Conservation (phyloP, 2,329 filamentous ascomycete genomes). For the Fusarium falciforme region DNA sequence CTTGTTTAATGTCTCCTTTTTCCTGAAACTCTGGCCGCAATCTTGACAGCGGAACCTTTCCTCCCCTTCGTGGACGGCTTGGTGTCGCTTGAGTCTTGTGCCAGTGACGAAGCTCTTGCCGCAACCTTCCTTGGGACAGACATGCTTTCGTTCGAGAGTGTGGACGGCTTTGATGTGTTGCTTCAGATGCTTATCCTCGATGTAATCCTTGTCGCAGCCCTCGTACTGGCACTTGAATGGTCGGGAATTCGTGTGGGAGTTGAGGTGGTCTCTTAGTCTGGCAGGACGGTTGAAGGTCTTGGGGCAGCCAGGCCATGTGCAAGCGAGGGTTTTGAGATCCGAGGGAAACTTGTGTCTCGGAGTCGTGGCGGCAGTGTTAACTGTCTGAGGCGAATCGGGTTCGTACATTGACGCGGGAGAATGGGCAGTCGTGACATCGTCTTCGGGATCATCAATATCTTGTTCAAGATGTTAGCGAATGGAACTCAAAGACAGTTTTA, state of each 20-base stretch:
- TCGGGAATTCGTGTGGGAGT: slow-evolving; percentile 87
- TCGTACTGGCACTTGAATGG: slow-evolving; percentile 78
- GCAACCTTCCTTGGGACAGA: slow-evolving; percentile 79
- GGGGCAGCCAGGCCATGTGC: slow-evolving; percentile 77
- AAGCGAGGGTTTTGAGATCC: slow-evolving; percentile 80
- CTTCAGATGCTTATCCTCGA: slow-evolving; percentile 86
- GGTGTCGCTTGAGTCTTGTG: slow-evolving; percentile 80
- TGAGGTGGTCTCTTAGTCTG: slow-evolving; percentile 80
- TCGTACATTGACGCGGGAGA: slow-evolving; percentile 50
- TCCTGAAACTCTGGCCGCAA: slow-evolving; percentile 85
- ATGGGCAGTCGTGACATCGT: slow-evolving; percentile 46
- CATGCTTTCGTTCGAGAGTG: slow-evolving; percentile 74
- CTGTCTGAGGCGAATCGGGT: slow-evolving; percentile 47
- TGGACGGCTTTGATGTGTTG: slow-evolving; percentile 89
- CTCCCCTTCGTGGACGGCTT: slow-evolving; percentile 78
- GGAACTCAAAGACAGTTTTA: neutral
- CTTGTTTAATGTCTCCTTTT: slow-evolving; percentile 85
- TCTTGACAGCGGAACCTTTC: slow-evolving; percentile 81
- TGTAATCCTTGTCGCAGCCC: slow-evolving; percentile 84
- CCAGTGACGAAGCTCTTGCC: slow-evolving; percentile 85
- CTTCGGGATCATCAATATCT: slow-evolving; percentile 49
- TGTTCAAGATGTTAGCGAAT: slow-evolving; percentile 16
- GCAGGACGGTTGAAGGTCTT: slow-evolving; percentile 92
- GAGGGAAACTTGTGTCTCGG: slow-evolving; percentile 70
- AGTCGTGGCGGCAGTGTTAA: slow-evolving; percentile 48